Evolutionary conservation across 306 rosid species (phyloP), one percentile per base, ranked within the genome.

Genomic region (Lupinus albus): DNA sequence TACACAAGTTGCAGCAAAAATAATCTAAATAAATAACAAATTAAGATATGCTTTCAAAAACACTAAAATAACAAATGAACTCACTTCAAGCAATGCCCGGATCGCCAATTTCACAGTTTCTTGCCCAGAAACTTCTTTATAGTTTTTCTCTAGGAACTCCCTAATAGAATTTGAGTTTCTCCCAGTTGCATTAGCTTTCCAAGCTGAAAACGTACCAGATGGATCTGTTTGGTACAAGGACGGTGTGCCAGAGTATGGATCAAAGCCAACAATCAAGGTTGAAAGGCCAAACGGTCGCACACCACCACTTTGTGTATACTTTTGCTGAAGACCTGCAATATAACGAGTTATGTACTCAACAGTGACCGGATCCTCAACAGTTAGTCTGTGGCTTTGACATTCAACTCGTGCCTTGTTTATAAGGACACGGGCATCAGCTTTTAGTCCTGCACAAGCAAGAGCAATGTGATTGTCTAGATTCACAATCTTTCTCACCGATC

Each of bases 261-360:
- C 98, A 68, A 93, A 93, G 11, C 98, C 98, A 25, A 93, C 85
- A 46, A 93, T 93, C 85, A 93, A 78, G 30, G 96, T 93, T 2
- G 98, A 93, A 55, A 89, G 95, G n/a, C 98, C 98, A 78, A 93
- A 93, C 5, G 98, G 98, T 39, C 98, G 66, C 54, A 89, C 98
- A 32, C 98, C 98, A 70, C 98, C 98, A 75, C 98, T 94, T 56
- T 93, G 98, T 9, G 98, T 93, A 82, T 93, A 94, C 84, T 93
- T 93, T 63, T 93, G 98, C 80, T 93, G 97, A 77, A 89, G 98
- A 54, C 98, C 97, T 4, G 98, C 98, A 63, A 93, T 93, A 80
- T 86, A 84, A 18, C 97, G 97, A 0, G 98, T 93, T 4, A 93
- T 93, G 60, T 89, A 93, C 78, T 93, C 98, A 10, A 89, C 98